phyloP scores from a whole-genome alignment of 768 basidiomycete species.

The Hysterangium stoloniferum region DNA sequence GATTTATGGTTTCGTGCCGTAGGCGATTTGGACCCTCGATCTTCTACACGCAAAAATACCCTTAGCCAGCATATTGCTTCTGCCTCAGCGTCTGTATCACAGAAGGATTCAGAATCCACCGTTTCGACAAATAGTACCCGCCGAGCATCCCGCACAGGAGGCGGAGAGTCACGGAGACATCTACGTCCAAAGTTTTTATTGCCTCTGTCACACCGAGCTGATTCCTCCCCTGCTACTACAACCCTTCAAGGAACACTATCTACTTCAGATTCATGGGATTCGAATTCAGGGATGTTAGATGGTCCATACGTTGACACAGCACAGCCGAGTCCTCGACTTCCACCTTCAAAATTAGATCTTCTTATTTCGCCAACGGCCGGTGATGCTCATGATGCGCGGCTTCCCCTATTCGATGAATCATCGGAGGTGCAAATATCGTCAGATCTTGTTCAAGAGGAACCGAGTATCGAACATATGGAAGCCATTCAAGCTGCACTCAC shows the following conservation, averaged over 20 bases:
- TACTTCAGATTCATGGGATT: conserved; percentile 29
- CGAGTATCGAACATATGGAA: conserved; percentile 60
- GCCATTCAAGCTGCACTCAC: conserved; percentile 95
- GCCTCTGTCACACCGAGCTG: conserved; percentile 23
- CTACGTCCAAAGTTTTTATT: conserved; percentile 8
- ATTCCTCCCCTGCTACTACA: not conserved
- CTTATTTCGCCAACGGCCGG: conserved; percentile 69
- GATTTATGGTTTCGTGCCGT: conserved; percentile 91
- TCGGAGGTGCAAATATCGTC: conserved; percentile 38
- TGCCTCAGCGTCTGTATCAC: not conserved
- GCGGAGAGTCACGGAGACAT: too few species aligned
- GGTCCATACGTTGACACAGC: not conserved
- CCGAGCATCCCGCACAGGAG: too few species aligned
- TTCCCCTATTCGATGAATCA: conserved; percentile 76
- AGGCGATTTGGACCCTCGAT: conserved; percentile 37
- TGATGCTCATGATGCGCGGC: conserved; percentile 45
- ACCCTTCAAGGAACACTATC: conserved; percentile 12
- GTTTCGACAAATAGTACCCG: too few species aligned
- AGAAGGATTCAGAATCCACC: not conserved
- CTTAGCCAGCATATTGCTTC: not conserved
- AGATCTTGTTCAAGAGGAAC: conserved; percentile 12
- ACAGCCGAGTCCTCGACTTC: conserved; percentile 18
- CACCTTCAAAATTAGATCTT: conserved; percentile 63
- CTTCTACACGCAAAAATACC: not conserved
- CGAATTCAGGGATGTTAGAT: not conserved